phyloP scores from a whole-genome alignment of 1,139 yeast species.

The Blastobotrys proliferans region DNA sequence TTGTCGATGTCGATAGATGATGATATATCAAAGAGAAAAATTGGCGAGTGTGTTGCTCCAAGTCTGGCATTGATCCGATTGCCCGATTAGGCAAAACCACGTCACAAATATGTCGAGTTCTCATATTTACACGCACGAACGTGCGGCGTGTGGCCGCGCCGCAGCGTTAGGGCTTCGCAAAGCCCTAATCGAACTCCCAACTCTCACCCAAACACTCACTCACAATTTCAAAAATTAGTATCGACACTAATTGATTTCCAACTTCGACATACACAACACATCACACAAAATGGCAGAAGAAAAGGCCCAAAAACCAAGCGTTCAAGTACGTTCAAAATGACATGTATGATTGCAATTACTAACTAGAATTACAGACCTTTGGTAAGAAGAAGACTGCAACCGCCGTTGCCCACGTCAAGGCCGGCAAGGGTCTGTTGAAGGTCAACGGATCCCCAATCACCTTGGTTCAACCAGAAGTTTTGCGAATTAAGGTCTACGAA shows the following conservation, averaged over 20 bases:
- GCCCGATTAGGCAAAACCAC: too few relatives aligned
- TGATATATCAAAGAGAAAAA: not conserved
- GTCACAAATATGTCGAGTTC: too few relatives aligned
- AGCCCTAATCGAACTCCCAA: too few relatives aligned
- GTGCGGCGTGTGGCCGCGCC: too few relatives aligned
- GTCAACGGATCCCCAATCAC: conserved; percentile 99
- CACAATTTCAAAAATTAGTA: too few relatives aligned
- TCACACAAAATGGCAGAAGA: conserved; percentile 13
- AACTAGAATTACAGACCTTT: too few relatives aligned
- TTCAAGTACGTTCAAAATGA: conserved; percentile 10
- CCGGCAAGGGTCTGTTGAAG: conserved; percentile 99
- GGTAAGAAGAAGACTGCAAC: conserved; percentile 99
- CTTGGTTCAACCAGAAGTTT: conserved; percentile 97
- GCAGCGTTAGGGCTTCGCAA: too few relatives aligned
- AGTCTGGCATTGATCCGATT: too few relatives aligned
- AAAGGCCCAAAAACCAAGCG: conserved; percentile 15
- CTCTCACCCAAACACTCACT: not conserved
- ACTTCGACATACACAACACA: conserved; percentile 8
- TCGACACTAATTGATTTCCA: too few relatives aligned
- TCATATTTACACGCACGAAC: too few relatives aligned
- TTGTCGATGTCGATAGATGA: too few relatives aligned
- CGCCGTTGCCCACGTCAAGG: conserved; percentile 99
- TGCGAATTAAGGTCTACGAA: conserved; percentile 89
- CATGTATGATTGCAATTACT: too few relatives aligned
- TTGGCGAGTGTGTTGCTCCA: not conserved